Evolutionary conservation across 345 rosid species (phyloP), one percentile per base, ranked within the genome.

Genomic region (Dovyalis caffra): DNA sequence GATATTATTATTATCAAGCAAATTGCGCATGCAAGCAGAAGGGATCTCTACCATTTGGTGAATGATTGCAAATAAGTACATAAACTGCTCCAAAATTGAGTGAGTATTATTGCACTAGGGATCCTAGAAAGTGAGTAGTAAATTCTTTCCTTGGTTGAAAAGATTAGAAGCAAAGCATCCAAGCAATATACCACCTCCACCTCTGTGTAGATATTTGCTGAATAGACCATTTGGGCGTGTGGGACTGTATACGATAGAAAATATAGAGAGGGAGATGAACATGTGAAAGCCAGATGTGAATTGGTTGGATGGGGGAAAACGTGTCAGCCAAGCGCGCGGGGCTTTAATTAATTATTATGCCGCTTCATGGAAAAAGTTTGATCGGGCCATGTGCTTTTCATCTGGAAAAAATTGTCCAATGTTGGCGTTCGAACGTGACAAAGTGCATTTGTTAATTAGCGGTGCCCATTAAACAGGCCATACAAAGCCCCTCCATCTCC

Each of bases 71-170:
- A 43, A 10, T 8, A 10, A 12, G 40, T 37, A 14, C 16, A 3
- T 43, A 4, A 3, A 15, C 47, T 1, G 47, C 47, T 43, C 47
- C 47, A 5, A 14, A 11, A 0, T 14, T 3, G 14, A 43, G 47
- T 12, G 15, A 10, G n/a, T n/a, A n/a, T n/a, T n/a, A 43, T 16
- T 8, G 11, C 14, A n/a, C 60, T 1, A 18, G 66, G 74, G 31
- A 31, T n/a, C 35, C 47, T 31, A 10, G 12, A 32, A 61, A 26
- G 26, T 9, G 26, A 40, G 18, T 4, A 6, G 57, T 6, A 2
- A 23, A 11, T 70, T 53, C 64, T 72, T 72, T 56, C 68, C 66
- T 31, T 60, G 68, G 28, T 58, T 11, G 40, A 23, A 26, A 16
- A 29, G 71, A 8, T 68, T 6, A 40, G 37, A 10, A 47, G 37